Conservation (phyloP, 768 basidiomycete genomes). For the Phanerochaete sordida region DNA sequence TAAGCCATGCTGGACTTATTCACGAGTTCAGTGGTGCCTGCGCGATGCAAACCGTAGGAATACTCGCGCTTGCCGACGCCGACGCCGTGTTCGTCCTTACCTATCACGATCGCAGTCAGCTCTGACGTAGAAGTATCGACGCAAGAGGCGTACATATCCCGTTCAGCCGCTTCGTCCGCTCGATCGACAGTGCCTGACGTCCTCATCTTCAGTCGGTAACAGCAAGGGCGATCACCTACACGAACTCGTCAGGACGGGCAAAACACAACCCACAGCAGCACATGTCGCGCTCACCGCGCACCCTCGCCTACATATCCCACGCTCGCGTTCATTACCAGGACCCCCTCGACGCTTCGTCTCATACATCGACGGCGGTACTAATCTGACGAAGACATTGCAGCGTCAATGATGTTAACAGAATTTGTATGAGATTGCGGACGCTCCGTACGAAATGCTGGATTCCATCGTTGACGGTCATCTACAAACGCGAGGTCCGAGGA, state of each 20-base stretch:
- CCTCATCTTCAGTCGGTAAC: constrained; percentile 70
- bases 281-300: constrained; percentile 29
- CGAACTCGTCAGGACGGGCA: constrained; percentile 55
- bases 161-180: constrained; percentile 68
- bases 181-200: no score
- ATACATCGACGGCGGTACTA: constrained; percentile 62
- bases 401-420: neutral
- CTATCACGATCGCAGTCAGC: constrained; percentile 31
- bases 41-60: constrained; percentile 77
- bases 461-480: constrained; percentile 72
- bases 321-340: constrained; percentile 61
- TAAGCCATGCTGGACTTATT: constrained; percentile 72
- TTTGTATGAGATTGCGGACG: neutral
- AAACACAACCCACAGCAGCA: constrained; percentile 52
- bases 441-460: constrained; percentile 77
- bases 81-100: constrained; percentile 86
- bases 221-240: constrained; percentile 48
- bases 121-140: no score
- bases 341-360: constrained; percentile 70
- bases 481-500: constrained; percentile 63
- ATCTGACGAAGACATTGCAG: constrained; percentile 63
- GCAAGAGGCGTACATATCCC: constrained; percentile 78
- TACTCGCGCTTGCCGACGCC: constrained; percentile 72
- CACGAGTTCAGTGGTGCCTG: constrained; percentile 81
- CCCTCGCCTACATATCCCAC: constrained; percentile 84